A percentile compares a stretch with the other conserved stretches of the same genome.
Evolutionary conservation across 768 basidiomycete genomes (phyloP).

Genomic region (Boletellus sp.): DNA sequence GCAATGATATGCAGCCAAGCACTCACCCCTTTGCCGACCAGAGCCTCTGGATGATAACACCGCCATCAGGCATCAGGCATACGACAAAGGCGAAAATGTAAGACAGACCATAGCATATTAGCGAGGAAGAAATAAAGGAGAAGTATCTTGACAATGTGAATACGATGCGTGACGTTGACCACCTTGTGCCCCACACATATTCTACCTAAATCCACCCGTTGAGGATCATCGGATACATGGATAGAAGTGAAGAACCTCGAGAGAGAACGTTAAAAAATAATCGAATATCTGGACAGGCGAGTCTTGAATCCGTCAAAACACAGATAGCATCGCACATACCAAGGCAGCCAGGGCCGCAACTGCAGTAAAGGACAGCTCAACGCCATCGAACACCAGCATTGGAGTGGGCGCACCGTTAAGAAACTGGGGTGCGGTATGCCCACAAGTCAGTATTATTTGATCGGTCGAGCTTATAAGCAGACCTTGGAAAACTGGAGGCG

Average conservation of each 20-base stretch:
- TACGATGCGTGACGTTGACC: slow-evolving; percentile 21
- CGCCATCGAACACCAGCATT: background rate
- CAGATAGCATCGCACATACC: slow-evolving; percentile 4
- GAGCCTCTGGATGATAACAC: slow-evolving; percentile 2
- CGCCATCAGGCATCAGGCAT: background rate
- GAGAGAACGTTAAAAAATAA: slow-evolving; percentile 22
- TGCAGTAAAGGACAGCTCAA: background rate
- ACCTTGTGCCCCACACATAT: slow-evolving; percentile 23
- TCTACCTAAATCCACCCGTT: slow-evolving; percentile 13
- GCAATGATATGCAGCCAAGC: background rate
- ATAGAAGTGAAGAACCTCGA: slow-evolving; percentile 13
- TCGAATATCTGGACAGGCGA: slow-evolving; percentile 12
- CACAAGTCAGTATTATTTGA: background rate
- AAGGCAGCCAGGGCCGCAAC: slow-evolving; percentile 20
- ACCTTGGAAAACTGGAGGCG: slow-evolving; percentile 24
- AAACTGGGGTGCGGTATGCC: slow-evolving; percentile 2
- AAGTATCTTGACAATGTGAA: slow-evolving; percentile 29
- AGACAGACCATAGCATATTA: slow-evolving; percentile 19
- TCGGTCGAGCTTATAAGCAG: background rate
- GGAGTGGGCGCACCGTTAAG: slow-evolving; percentile 13
- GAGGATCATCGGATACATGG: background rate
- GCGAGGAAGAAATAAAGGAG: slow-evolving; percentile 15
- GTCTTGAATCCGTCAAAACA: background rate
- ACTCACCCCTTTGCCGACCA: slow-evolving; percentile 6
- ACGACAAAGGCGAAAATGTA: background rate